Base-by-base conservation (phyloP, 2,329 filamentous ascomycete genomes). In the Calonectria crousiana region DNA sequence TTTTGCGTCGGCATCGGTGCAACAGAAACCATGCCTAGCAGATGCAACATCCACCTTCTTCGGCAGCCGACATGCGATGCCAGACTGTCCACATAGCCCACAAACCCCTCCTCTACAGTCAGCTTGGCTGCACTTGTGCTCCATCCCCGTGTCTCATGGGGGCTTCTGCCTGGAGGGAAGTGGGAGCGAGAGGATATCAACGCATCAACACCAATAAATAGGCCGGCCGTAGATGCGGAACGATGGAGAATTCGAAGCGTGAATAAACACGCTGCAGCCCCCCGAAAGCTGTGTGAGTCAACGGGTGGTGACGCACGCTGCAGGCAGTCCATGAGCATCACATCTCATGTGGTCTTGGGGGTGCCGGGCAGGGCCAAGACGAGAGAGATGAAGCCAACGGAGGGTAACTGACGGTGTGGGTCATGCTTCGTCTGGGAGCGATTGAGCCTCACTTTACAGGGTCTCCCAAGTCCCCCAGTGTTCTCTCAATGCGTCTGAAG, bases 151-250 rank as follows among this genome's bases (percentile, higher is more conserved):
- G 32, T 52, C 10, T 62, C 49, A 23, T 5, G n/a, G 10, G n/a
- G 56, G 32, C 49, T 67, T 73, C 71, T 73, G 71, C 71, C 71
- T 73, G 51, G 71, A 72, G 41, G 53, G 60, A 51, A 66, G 69
- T 69, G 71, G 71, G 32, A 67, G 28, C 69, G 34, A 38, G 56
- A 32, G 32, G 41, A 14, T 11, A 53, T 65, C 47, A 41, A 44
- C 28, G 52, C 70, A 72, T 62, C n/a, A 68, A 41, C 16, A 23
- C 60, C 60, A 65, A 44, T 49, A 49, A 49, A 53, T 20, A 38
- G 20, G 44, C 30, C 26, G 36, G 53, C 26, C 52, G 41, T 62
- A 26, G 66, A 66, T 41, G 71, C 49, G 51, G 67, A 69, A 69
- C 58, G 67, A 69, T 58, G 58, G 71, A 32, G 67, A 66, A 49